These are phyloP conservation scores for Dittrichia graveolens DNA, from an alignment of 129 eudicot genomes.

Conservation along the genomic window DNA sequence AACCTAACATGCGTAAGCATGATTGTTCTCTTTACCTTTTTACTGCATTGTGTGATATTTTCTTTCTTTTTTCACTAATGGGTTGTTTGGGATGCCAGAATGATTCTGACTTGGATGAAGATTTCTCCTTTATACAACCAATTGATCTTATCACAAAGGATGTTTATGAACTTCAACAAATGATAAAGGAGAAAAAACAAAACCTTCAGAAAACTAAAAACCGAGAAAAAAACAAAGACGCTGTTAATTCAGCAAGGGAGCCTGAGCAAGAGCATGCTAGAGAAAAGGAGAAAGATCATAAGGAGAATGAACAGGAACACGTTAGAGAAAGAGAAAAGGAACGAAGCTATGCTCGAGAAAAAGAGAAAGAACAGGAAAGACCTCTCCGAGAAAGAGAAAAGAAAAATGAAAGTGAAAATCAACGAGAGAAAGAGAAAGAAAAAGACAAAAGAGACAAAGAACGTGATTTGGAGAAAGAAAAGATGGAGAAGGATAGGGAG, in stretches of 20 bases:
- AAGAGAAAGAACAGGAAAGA: conserved; percentile 42
- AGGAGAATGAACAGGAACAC: conserved; percentile 44
- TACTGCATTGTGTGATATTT: neutral
- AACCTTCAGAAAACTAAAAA: conserved; percentile 42
- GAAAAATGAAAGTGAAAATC: conserved; percentile 41
- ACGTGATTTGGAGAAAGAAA: conserved; percentile 49
- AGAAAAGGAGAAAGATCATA: conserved; percentile 49
- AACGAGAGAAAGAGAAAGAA: conserved; percentile 55
- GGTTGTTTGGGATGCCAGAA: conserved; percentile 50
- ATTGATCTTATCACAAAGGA: conserved; percentile 89
- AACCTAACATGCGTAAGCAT: conserved; percentile 70
- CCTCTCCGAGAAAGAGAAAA: conserved; percentile 40
- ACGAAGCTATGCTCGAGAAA: conserved; percentile 30
- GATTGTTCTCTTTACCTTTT: conserved; percentile 3
- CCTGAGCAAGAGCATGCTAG: conserved; percentile 47
- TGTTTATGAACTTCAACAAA: conserved; percentile 70
- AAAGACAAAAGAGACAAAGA: conserved; percentile 64
- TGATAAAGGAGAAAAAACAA: conserved; percentile 76
- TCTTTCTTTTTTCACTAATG: conserved; percentile 20
- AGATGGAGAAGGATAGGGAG: conserved; percentile 49
- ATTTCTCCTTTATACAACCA: conserved; percentile 88
- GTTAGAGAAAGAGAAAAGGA: conserved; percentile 49
- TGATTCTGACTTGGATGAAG: conserved; percentile 83
- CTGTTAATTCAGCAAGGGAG: conserved; percentile 44
- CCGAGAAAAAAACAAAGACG: conserved; percentile 59